Percentiles rank a stretch among this genome's conserved stretches.
These are phyloP conservation scores for Nicotiana knightiana DNA, from an alignment of 257 asterid genomes.

Conservation along the genomic window DNA sequence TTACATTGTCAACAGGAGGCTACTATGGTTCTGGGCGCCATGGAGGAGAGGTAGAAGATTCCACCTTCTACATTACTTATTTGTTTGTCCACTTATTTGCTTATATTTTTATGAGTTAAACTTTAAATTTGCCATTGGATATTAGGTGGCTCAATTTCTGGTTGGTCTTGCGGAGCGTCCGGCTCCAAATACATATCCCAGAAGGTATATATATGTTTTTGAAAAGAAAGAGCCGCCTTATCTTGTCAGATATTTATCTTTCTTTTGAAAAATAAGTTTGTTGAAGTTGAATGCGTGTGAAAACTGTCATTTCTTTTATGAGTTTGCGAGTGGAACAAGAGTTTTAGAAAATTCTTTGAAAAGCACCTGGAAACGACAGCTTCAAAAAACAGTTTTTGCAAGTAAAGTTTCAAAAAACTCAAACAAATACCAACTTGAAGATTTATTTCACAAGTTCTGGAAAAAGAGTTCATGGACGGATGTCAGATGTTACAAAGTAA, in stretches of 20 bases:
- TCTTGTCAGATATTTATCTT: not conserved
- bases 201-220: constrained; percentile 38
- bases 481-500: not conserved
- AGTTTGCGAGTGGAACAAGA: not conserved
- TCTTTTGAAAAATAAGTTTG: not conserved
- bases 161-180: constrained; percentile 89
- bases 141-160: constrained; percentile 85
- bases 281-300: not conserved
- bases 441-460: not conserved
- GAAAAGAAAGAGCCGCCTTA: not conserved
- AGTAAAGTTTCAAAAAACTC: not conserved
- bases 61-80: constrained; percentile 15
- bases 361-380: not conserved
- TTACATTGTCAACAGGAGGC: constrained; percentile 57
- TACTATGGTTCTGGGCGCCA: constrained; percentile 98
- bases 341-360: not conserved
- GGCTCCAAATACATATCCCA: constrained; percentile 65
- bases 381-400: not conserved
- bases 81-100: constrained; percentile 16
- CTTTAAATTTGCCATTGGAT: constrained; percentile 8
- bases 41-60: constrained; percentile 76
- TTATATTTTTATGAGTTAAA: constrained; percentile 8
- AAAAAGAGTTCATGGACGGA: not conserved
- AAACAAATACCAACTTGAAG: not conserved
- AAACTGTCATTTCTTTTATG: not conserved